phyloP scores from a whole-genome alignment of 2,329 filamentous ascomycete species.

The Claviceps citrina region DNA sequence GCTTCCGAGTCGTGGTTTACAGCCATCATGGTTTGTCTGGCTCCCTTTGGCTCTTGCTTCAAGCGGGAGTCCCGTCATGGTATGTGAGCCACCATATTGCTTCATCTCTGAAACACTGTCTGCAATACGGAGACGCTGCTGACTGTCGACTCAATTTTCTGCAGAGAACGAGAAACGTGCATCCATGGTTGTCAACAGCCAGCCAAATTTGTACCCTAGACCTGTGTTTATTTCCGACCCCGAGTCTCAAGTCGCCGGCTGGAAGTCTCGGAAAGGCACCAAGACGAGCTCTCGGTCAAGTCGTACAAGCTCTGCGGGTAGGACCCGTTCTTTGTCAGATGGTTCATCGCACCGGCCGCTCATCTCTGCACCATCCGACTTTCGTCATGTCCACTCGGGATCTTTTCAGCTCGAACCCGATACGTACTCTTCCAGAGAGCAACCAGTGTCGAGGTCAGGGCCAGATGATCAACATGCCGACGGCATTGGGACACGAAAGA shows the following conservation, averaged over 20 bases:
- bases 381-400: constrained; percentile 40
- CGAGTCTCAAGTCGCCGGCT: constrained; percentile 8
- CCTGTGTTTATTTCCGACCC: constrained; percentile 14
- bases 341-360: constrained; percentile 34
- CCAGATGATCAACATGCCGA: not conserved
- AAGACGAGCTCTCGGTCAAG: constrained; percentile 16
- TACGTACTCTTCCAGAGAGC: constrained; percentile 2
- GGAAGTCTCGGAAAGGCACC: constrained; percentile 7
- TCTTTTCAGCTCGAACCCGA: constrained; percentile 23
- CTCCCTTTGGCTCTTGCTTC: constrained; percentile 22
- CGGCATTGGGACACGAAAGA: constrained; percentile 14
- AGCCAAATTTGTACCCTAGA: constrained; percentile 15
- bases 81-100: constrained; percentile 21
- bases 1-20: constrained; percentile 32
- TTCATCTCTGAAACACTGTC: too few relatives aligned
- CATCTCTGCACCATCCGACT: constrained; percentile 45
- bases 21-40: constrained; percentile 30
- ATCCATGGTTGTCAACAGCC: constrained; percentile 14
- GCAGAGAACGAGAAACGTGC: constrained; percentile 17
- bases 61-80: constrained; percentile 24
- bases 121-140: not conserved
- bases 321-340: constrained; percentile 30
- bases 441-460: not conserved
- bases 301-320: constrained; percentile 29
- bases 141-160: not conserved